A percentile compares a stretch with the other conserved stretches of the same genome.
phyloP scores from a whole-genome alignment of 139 green algal species.

The Microglena sp. region DNA sequence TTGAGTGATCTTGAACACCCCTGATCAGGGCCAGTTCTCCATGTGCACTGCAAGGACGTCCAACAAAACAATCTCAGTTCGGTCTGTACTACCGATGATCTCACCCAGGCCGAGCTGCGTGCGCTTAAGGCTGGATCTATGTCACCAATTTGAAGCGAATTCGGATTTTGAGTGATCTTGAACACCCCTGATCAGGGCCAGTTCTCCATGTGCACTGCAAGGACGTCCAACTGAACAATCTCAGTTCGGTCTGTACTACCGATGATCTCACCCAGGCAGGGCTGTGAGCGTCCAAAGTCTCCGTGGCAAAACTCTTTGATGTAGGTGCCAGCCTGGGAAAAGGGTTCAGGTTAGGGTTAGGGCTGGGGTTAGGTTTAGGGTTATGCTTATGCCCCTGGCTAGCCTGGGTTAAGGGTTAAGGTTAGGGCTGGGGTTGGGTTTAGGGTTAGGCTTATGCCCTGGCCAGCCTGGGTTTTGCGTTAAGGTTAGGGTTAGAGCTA shows the following conservation, averaged over 20 bases:
- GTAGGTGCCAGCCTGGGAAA: conserved; percentile 27
- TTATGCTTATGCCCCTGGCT: too few relatives aligned
- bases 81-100: conserved; percentile 33
- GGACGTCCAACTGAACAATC: conserved; percentile 53
- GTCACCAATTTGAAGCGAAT: too few relatives aligned
- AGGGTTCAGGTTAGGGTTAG: background rate
- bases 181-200: too few relatives aligned
- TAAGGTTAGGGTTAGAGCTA: too few relatives aligned
- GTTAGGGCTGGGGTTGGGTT: too few relatives aligned
- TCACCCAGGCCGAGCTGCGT: conserved; percentile 54
- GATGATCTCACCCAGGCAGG: conserved; percentile 52
- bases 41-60: conserved; percentile 56
- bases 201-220: conserved; percentile 42
- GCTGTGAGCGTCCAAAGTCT: conserved; percentile 63
- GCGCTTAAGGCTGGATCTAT: conserved; percentile 54
- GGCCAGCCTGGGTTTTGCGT: too few relatives aligned
- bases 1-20: too few relatives aligned
- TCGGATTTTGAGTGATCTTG: too few relatives aligned
- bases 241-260: conserved; percentile 16
- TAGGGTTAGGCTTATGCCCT: too few relatives aligned
- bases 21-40: conserved; percentile 33
- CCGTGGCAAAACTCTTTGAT: conserved; percentile 88
- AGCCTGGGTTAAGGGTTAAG: too few relatives aligned
- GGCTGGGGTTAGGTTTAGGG: background rate
- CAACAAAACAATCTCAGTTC: conserved; percentile 40